Percentiles rank a stretch among this genome's conserved stretches.
Conservation (phyloP, 1,284 basidiomycete genomes). For the Anthracocystis setariae region DNA sequence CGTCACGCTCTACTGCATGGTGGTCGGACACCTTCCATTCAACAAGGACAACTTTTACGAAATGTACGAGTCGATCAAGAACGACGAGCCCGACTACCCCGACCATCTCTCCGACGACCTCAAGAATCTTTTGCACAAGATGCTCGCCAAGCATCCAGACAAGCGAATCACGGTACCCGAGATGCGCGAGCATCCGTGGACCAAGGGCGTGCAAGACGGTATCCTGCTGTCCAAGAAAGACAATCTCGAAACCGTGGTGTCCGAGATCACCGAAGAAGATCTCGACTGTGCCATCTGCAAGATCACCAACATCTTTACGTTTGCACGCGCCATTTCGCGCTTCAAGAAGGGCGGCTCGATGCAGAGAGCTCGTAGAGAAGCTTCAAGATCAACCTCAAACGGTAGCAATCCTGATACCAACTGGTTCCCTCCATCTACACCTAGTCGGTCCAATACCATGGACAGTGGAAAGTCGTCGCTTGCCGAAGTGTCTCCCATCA, state of each 20-base stretch:
- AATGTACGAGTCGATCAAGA: constrained; percentile 70
- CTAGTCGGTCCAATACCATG: constrained; percentile 7
- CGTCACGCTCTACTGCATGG: constrained; percentile 73
- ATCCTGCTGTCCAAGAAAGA: constrained; percentile 51
- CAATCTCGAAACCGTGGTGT: constrained; percentile 51
- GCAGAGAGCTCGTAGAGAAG: constrained; percentile 21
- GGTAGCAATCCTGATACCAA: constrained; percentile 24
- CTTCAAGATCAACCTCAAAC: constrained; percentile 21
- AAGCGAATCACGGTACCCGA: constrained; percentile 56
- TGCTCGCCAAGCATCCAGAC: constrained; percentile 59
- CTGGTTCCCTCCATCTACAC: constrained; percentile 30
- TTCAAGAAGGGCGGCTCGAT: constrained; percentile 59
- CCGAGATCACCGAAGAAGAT: constrained; percentile 65
- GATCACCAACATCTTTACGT: constrained; percentile 64
- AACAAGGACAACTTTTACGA: constrained; percentile 70
- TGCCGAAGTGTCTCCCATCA: constrained; percentile 21
- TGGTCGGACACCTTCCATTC: constrained; percentile 72
- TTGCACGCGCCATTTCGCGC: constrained; percentile 63
- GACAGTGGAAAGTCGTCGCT: neutral
- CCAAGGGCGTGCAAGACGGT: constrained; percentile 35
- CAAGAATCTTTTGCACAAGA: constrained; percentile 48
- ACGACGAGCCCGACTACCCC: constrained; percentile 63
- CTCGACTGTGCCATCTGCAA: constrained; percentile 62
- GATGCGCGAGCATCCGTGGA: constrained; percentile 61
- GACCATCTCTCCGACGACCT: constrained; percentile 46